Evolutionary conservation across 257 asterid species (phyloP).

Genomic region (Solanum dulcamara): DNA sequence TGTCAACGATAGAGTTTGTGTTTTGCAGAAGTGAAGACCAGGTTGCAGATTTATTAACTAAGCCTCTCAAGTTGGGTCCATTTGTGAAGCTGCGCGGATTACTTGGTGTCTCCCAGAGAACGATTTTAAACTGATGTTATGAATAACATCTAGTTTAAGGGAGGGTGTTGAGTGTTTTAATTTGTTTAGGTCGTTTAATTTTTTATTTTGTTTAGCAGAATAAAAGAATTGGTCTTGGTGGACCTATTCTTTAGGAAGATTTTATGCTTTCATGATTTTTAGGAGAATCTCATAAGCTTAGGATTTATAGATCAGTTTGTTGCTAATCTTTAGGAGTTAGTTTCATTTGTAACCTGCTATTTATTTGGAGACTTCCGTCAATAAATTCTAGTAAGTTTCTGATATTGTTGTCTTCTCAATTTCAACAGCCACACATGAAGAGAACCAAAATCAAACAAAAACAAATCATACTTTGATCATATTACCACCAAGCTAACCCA

Average conservation of each 20-base stretch:
- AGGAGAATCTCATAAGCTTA: background rate
- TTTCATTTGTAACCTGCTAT: background rate
- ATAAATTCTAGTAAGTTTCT: no score
- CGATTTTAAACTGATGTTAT: background rate
- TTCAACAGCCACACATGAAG: no score
- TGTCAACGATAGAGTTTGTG: background rate
- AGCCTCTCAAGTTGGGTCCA: background rate
- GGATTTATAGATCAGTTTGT: no score
- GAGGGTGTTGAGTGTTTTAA: background rate
- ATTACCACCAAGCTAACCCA: no score
- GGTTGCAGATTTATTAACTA: background rate
- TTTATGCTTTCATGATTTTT: background rate
- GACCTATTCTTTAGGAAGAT: background rate
- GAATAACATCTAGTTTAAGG: background rate
- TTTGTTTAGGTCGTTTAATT: no score
- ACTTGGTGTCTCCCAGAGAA: background rate
- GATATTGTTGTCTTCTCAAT: background rate
- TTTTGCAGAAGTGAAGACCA: background rate
- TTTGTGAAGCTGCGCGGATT: background rate
- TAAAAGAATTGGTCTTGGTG: background rate
- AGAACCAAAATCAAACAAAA: no score
- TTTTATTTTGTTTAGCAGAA: no score
- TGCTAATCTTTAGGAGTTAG: background rate
- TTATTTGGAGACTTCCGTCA: background rate
- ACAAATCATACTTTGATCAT: no score